Evolutionary conservation across 2,329 filamentous ascomycete genomes (phyloP).

Genomic region (Helminthosporium solani): DNA sequence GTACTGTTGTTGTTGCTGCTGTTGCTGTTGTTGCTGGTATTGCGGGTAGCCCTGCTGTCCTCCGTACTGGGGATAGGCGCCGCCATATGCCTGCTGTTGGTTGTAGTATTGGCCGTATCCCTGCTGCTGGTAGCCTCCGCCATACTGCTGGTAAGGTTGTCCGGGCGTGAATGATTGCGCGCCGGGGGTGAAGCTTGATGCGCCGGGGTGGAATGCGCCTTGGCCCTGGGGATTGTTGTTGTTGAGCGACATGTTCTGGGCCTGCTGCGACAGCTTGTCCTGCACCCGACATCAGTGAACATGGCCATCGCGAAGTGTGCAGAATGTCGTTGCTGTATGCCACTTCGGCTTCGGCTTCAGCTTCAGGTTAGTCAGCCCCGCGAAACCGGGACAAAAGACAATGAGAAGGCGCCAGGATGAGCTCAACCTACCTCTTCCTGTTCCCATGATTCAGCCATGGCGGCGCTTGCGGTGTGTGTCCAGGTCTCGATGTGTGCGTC

Average conservation of each 20-base stretch:
- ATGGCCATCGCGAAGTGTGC: not conserved
- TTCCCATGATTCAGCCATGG: conserved; percentile 91
- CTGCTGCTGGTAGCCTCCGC: conserved; percentile 32
- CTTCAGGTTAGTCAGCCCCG: too few species aligned
- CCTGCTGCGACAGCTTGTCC: conserved; percentile 71
- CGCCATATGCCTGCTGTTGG: conserved; percentile 30
- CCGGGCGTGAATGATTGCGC: conserved; percentile 71
- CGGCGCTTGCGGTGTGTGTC: conserved; percentile 16
- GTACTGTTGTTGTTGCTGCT: conserved; percentile 19
- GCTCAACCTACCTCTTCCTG: conserved; percentile 70
- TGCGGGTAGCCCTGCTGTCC: conserved; percentile 53
- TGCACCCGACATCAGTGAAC: not conserved
- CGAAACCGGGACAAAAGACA: too few species aligned
- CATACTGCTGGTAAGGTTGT: conserved; percentile 63
- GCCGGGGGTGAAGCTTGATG: conserved; percentile 70
- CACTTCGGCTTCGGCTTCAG: too few species aligned
- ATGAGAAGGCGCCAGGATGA: not conserved
- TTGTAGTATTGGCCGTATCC: conserved; percentile 53
- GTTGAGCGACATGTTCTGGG: conserved; percentile 31
- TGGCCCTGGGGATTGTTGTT: conserved; percentile 40
- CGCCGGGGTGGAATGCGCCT: conserved; percentile 51
- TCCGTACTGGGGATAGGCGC: conserved; percentile 46
- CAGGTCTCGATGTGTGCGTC: conserved; percentile 3
- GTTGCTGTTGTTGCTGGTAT: conserved; percentile 45
- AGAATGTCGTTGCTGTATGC: not conserved